phyloP scores from a whole-genome alignment of 1,284 basidiomycete genomes.

The Irpex rosettiformis region DNA sequence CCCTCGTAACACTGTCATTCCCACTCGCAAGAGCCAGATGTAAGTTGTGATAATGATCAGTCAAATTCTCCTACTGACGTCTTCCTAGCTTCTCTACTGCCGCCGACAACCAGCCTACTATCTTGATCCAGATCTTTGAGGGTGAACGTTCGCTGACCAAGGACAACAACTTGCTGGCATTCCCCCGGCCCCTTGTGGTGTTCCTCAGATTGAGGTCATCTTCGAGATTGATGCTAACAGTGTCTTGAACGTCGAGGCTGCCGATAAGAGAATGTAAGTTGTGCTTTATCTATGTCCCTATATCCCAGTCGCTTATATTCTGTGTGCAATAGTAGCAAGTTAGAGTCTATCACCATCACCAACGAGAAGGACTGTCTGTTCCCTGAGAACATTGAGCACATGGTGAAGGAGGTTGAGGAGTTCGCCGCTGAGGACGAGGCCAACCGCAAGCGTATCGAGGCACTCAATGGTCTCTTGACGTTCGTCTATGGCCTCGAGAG shows the following conservation, averaged over 20 bases:
- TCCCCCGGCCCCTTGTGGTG: slow-evolving; percentile 92
- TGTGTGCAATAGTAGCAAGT: slow-evolving; percentile 65
- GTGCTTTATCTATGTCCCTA: background rate
- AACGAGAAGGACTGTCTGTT: slow-evolving; percentile 84
- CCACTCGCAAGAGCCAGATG: slow-evolving; percentile 96
- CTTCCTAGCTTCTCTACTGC: slow-evolving; percentile 79
- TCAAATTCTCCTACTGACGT: background rate
- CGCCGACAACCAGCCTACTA: slow-evolving; percentile 90
- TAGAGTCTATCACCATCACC: slow-evolving; percentile 84
- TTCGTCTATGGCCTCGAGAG: slow-evolving; percentile 84
- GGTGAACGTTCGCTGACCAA: slow-evolving; percentile 95
- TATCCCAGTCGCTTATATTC: slow-evolving; percentile 8
- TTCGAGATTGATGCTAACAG: slow-evolving; percentile 93
- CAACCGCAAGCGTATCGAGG: slow-evolving; percentile 85
- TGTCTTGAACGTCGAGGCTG: slow-evolving; percentile 86
- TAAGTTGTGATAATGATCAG: slow-evolving; percentile 34
- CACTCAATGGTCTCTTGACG: slow-evolving; percentile 76
- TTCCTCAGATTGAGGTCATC: slow-evolving; percentile 92
- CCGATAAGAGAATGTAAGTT: slow-evolving; percentile 87
- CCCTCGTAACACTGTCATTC: slow-evolving; percentile 94
- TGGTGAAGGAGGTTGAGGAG: slow-evolving; percentile 91
- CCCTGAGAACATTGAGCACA: slow-evolving; percentile 87
- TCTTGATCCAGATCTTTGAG: slow-evolving; percentile 90
- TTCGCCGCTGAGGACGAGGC: slow-evolving; percentile 85
- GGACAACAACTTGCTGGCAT: slow-evolving; percentile 95